A percentile compares a stretch with the other conserved stretches of the same genome.
These are phyloP conservation scores for Sugiyamaella americana DNA, from an alignment of 805 yeast genomes.

Conservation along the genomic window DNA sequence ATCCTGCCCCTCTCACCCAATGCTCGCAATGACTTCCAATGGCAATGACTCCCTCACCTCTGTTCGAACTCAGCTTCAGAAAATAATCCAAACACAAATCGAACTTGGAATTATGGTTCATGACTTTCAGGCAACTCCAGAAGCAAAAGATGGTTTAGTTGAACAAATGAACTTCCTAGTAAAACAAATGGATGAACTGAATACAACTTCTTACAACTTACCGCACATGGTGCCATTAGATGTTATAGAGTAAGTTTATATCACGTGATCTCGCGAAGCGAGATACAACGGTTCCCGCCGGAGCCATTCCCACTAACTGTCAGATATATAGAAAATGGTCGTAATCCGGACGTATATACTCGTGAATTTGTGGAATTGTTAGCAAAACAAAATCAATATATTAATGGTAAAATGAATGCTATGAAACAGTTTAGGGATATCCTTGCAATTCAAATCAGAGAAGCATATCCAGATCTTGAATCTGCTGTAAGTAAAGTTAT, in stretches of 20 bases:
- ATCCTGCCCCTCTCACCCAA: too few relatives aligned
- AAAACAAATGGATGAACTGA: conserved; percentile 13
- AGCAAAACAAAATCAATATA: conserved; percentile 79
- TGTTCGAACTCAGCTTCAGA: conserved; percentile 38
- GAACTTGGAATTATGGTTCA: conserved; percentile 90
- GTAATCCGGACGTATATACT: conserved; percentile 95
- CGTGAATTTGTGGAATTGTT: conserved; percentile 94
- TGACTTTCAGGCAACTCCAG: conserved; percentile 86
- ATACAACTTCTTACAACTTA: conserved; percentile 11
- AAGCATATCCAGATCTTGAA: conserved; percentile 73
- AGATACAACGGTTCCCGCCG: too few relatives aligned
- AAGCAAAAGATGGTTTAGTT: conserved; percentile 56
- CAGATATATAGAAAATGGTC: conserved; percentile 82
- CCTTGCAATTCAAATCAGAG: conserved; percentile 60
- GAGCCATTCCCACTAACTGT: conserved; percentile 1
- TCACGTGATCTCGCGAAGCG: too few relatives aligned
- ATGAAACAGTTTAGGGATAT: conserved; percentile 56
- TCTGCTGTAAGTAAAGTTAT: conserved; percentile 47
- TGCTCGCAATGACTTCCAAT: conserved; percentile 9
- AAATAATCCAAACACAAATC: conserved; percentile 69
- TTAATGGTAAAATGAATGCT: conserved; percentile 78
- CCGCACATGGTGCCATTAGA: conserved; percentile 20
- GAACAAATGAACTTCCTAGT: conserved; percentile 24
- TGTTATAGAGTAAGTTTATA: conserved; percentile 18
- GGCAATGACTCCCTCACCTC: conserved; percentile 4